These are phyloP conservation scores for Diversispora eburnea DNA, from an alignment of 192 early-diverging fungal genomes.

Conservation along the genomic window DNA sequence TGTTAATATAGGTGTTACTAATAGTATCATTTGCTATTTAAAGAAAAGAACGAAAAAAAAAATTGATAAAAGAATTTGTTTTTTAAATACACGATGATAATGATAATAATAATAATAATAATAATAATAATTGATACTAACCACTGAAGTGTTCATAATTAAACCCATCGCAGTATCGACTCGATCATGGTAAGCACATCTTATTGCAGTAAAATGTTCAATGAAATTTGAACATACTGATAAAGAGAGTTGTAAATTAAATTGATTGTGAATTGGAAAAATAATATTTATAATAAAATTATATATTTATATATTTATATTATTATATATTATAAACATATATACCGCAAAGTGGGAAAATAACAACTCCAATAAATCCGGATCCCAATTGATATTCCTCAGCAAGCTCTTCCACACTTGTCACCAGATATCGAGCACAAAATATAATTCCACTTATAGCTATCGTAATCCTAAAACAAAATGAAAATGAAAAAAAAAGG, in stretches of 20 bases:
- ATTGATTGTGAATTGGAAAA: slow-evolving; percentile 20
- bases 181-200: slow-evolving; percentile 68
- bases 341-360: slow-evolving; percentile 81
- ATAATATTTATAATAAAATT: slow-evolving; percentile 30
- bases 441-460: slow-evolving; percentile 65
- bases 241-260: neutral
- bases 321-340: neutral
- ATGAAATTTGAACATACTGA: slow-evolving; percentile 53
- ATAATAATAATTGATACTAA: neutral
- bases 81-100: neutral
- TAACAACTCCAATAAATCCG: slow-evolving; percentile 91
- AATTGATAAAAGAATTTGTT: neutral
- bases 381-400: slow-evolving; percentile 61
- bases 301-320: slow-evolving; percentile 14
- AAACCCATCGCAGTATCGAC: slow-evolving; percentile 59
- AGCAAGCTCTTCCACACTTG: slow-evolving; percentile 68
- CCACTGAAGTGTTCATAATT: slow-evolving; percentile 18
- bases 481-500: slow-evolving; percentile 43
- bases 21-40: slow-evolving; percentile 72
- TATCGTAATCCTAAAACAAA: slow-evolving; percentile 60
- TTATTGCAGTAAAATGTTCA: slow-evolving; percentile 72
- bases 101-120: too few relatives aligned
- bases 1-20: slow-evolving; percentile 65
- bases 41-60: neutral
- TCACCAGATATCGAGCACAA: slow-evolving; percentile 75